Evolutionary conservation across 208 protist species (phyloP).

Genomic region (Trichomonas vaginalis): DNA sequence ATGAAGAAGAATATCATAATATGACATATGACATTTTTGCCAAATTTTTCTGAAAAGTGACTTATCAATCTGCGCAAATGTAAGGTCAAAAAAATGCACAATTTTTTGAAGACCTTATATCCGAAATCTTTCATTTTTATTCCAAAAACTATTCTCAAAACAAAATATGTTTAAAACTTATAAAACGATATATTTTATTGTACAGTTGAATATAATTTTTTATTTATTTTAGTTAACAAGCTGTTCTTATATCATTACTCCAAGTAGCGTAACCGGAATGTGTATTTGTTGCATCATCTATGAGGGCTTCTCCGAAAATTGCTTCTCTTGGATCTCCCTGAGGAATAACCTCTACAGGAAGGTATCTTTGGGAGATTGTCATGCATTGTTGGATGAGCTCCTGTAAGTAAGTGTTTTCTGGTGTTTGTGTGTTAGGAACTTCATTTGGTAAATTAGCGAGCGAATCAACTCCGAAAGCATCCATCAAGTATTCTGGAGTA

Average conservation of each 20-base stretch:
- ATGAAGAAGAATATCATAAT: too few relatives aligned
- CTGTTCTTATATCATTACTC: not conserved
- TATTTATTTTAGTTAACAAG: too few relatives aligned
- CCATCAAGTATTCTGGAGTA: not conserved
- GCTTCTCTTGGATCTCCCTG: not conserved
- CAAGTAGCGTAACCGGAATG: not conserved
- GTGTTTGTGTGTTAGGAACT: not conserved
- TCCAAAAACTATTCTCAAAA: too few relatives aligned
- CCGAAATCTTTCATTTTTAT: too few relatives aligned
- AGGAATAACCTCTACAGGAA: not conserved
- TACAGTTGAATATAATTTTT: too few relatives aligned
- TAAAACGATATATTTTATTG: too few relatives aligned
- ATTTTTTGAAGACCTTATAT: too few relatives aligned
- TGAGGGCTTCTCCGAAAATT: not conserved
- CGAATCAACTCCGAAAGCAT: not conserved
- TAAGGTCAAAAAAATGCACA: too few relatives aligned
- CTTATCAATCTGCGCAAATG: too few relatives aligned
- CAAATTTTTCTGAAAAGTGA: too few relatives aligned
- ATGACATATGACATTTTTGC: too few relatives aligned
- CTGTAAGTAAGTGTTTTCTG: not conserved
- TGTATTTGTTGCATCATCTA: not conserved
- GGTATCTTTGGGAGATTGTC: not conserved
- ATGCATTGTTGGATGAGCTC: not conserved
- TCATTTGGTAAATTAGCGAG: not conserved
- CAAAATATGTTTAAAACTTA: too few relatives aligned